phyloP scores from a whole-genome alignment of 257 asterid species.

The Datura wrightii region DNA sequence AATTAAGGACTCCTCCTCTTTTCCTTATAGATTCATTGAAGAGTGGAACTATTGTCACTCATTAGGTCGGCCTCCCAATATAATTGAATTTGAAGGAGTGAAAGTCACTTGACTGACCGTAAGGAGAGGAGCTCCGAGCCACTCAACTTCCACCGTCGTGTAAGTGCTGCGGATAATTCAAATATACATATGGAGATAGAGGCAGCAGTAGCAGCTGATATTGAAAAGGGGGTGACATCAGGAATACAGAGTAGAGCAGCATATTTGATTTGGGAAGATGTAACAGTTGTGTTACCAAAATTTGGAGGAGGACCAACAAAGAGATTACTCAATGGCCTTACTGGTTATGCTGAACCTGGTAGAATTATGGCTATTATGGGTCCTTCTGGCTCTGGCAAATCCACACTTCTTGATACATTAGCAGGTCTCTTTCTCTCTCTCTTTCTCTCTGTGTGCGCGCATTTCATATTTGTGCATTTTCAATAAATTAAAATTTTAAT shows the following conservation, averaged over 20 bases:
- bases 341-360: constrained; percentile 84
- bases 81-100: too few relatives aligned
- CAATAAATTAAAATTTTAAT: too few relatives aligned
- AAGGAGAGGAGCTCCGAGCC: too few relatives aligned
- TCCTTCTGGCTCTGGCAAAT: constrained; percentile 94
- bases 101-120: too few relatives aligned
- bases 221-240: constrained; percentile 38
- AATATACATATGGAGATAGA: constrained; percentile 12
- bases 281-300: constrained; percentile 71
- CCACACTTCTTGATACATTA: constrained; percentile 80
- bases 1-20: too few relatives aligned
- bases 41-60: too few relatives aligned
- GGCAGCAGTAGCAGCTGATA: constrained; percentile 20
- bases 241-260: constrained; percentile 31
- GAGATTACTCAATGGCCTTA: constrained; percentile 64
- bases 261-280: constrained; percentile 75
- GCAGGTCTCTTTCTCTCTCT: constrained; percentile 56
- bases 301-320: constrained; percentile 71
- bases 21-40: too few relatives aligned
- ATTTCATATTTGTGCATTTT: not conserved
- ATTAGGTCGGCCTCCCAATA: too few relatives aligned
- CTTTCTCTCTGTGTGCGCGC: not conserved
- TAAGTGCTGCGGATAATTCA: not conserved
- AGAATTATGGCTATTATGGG: constrained; percentile 92
- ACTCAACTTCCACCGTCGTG: too few relatives aligned